Evolutionary conservation across 768 basidiomycete species (phyloP).

Genomic region (Tulasnella sp.): DNA sequence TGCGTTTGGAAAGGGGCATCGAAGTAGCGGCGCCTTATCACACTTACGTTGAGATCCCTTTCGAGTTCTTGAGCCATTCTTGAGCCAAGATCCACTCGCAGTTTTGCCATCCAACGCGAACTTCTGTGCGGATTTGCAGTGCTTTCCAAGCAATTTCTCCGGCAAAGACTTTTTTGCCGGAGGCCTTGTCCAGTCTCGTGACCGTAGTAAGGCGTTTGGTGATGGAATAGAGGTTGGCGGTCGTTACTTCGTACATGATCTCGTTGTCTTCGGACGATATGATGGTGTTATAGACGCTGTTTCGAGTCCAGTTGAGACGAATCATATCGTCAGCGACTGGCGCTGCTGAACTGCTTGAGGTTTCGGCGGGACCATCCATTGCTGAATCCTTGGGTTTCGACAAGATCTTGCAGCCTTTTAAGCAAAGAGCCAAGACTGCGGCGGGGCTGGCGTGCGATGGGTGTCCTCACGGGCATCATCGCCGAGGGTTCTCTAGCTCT

Average conservation of each 20-base stretch:
- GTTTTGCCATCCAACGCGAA: conserved; percentile 10
- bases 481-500: background rate
- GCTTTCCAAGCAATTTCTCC: conserved; percentile 22
- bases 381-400: background rate
- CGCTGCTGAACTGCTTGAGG: background rate
- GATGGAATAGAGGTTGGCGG: background rate
- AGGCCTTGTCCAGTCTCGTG: background rate
- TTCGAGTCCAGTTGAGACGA: conserved; percentile 5
- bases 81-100: conserved; percentile 1
- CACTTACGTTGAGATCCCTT: background rate
- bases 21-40: background rate
- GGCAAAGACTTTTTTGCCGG: background rate
- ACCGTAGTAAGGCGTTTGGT: conserved; percentile 10
- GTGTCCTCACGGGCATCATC: background rate
- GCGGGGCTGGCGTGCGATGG: background rate
- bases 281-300: conserved; percentile 23
- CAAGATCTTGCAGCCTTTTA: background rate
- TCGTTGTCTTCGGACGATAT: conserved; percentile 7
- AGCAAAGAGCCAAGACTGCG: background rate
- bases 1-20: background rate
- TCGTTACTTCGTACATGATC: conserved; percentile 21
- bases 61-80: conserved; percentile 1
- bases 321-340: background rate
- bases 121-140: background rate
- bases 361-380: background rate